Evolutionary conservation across 139 green algal species (phyloP), one percentile per base, ranked within the genome.

Genomic region (Chlorella sorokiniana): DNA sequence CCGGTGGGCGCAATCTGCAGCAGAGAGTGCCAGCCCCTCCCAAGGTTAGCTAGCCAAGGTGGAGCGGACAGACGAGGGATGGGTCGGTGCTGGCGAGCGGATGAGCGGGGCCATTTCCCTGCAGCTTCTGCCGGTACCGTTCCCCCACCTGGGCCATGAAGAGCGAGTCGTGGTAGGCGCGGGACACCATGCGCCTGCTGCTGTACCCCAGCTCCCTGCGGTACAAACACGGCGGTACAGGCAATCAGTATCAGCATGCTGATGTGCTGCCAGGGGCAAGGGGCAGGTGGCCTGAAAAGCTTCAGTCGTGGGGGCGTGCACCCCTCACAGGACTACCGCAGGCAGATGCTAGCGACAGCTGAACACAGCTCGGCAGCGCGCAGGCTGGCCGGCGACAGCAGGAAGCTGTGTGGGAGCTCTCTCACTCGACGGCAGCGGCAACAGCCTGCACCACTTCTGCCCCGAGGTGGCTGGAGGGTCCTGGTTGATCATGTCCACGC

Each of bases 121-220:
- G 9, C 8, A 11, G 42, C 27, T 7, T 41, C 25, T 33, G 2
- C 1, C 8, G 37, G 42, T 61, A 8, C 27, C 45, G 31, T 65
- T 33, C 71, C n/a, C 64, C 31, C 51, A 65, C 76, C 73, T 87
- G 82, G 5, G 96, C 92, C 96, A 99, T 98, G 87, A 99, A 99
- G 20, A 99, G 89, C 2, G 96, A 91, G 83, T 99, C 96, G 81
- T 99, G 96, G 84, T 99, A 99, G 2, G 96, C 96, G 1, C 96
- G 82, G 86, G 88, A 95, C 63, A 98, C 93, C 93, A 99, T 96
- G 22, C 70, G 73, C 81, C 85, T 94, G 37, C 88, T 91, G 52
- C 11, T 83, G 2, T 94, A 82, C 0, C 87, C 86, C 37, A 98
- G 83, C 35, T 87, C 29, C 31, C 73, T 79, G 73, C 73, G 20